Evolutionary conservation across 495 filamentous ascomycete genomes (phyloP).

Genomic region (Penicillium dipodomyicola): DNA sequence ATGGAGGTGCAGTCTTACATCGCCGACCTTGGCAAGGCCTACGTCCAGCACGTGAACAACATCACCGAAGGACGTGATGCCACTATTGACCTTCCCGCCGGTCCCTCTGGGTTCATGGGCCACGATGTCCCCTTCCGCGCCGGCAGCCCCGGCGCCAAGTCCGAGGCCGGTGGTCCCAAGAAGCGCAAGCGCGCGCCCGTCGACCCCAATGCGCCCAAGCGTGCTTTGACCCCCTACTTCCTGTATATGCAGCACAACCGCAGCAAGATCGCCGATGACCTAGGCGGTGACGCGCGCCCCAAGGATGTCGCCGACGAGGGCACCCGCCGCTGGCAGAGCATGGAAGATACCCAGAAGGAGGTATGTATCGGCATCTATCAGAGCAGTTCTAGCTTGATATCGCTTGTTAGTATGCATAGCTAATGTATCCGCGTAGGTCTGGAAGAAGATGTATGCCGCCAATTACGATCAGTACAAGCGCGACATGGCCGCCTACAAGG

Average conservation of each 20-base stretch:
- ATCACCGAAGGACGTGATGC: slow-evolving; percentile 63
- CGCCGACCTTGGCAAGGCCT: slow-evolving; percentile 70
- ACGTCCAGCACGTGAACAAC: slow-evolving; percentile 77
- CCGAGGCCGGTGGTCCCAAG: slow-evolving; percentile 65
- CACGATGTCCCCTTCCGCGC: slow-evolving; percentile 43
- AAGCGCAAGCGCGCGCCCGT: slow-evolving; percentile 78
- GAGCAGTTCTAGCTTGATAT: background rate
- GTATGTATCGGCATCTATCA: slow-evolving; percentile 51
- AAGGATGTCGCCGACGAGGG: slow-evolving; percentile 81
- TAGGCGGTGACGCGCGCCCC: slow-evolving; percentile 66
- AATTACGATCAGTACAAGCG: slow-evolving; percentile 74
- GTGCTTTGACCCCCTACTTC: slow-evolving; percentile 91
- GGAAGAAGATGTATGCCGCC: slow-evolving; percentile 71
- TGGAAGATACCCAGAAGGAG: slow-evolving; percentile 69
- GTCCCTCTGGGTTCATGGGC: slow-evolving; percentile 48
- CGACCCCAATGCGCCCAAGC: slow-evolving; percentile 93
- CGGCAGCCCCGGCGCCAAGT: slow-evolving; percentile 37
- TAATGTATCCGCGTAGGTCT: slow-evolving; percentile 48
- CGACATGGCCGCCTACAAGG: slow-evolving; percentile 70
- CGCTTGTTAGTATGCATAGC: background rate
- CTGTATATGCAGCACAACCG: slow-evolving; percentile 86
- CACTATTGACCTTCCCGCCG: slow-evolving; percentile 48
- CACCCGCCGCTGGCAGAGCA: slow-evolving; percentile 73
- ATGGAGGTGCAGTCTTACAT: slow-evolving; percentile 71
- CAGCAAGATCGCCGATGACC: slow-evolving; percentile 68